Conservation (phyloP, 176 grass and related monocot species). For the Urochloa ruziziensis region DNA sequence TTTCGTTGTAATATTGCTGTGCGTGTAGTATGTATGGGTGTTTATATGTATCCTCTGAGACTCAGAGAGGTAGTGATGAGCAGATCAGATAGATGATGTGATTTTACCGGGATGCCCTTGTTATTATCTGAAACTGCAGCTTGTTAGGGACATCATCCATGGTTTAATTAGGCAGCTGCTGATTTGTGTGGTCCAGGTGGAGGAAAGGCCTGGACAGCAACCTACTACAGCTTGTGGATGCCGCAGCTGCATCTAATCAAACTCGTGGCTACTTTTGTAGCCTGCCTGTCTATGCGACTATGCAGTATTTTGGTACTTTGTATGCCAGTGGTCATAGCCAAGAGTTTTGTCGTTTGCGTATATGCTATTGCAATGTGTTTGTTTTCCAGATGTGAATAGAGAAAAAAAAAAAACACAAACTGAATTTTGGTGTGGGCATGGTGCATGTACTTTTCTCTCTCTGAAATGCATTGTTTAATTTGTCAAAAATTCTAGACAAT, state of each 20-base stretch:
- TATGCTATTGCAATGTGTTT: no score
- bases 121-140: background rate
- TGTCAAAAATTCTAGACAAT: no score
- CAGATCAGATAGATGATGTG: background rate
- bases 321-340: no score
- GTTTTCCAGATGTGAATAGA: no score
- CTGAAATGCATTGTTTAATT: no score
- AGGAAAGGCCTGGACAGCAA: constrained; percentile 9
- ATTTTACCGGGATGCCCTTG: constrained; percentile 25
- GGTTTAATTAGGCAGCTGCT: constrained; percentile 30
- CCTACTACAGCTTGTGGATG: background rate
- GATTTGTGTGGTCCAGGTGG: constrained; percentile 22
- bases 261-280: background rate
- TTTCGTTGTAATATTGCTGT: background rate
- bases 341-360: no score
- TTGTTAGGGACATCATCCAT: background rate
- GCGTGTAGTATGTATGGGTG: constrained; percentile 11
- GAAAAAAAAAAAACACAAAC: no score
- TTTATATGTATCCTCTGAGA: constrained; percentile 17
- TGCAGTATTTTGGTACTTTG: background rate
- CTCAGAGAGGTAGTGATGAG: no score
- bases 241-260: background rate
- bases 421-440: no score
- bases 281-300: no score
- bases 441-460: no score